phyloP scores from a whole-genome alignment of 257 asterid species.

The Thymus quinquecostatus region DNA sequence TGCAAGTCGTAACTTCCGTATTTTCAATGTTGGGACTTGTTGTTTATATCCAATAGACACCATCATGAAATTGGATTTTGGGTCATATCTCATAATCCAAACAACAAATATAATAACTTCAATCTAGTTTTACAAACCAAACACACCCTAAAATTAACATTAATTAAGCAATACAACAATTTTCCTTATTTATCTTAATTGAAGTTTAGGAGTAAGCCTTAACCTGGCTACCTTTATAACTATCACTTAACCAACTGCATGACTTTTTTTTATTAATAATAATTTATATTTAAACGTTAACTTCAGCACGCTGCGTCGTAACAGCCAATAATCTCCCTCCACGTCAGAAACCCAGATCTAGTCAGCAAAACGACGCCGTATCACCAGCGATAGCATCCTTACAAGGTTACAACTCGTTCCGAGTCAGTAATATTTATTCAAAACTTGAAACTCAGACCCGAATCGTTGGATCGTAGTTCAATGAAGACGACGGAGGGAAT shows the following conservation, averaged over 20 bases:
- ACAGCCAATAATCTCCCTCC: slow-evolving; percentile 35
- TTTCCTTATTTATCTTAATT: too few species aligned
- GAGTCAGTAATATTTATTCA: slow-evolving; percentile 10
- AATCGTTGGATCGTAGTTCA: slow-evolving; percentile 30
- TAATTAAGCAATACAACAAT: too few species aligned
- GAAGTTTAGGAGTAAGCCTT: too few species aligned
- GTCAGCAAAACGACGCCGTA: slow-evolving; percentile 30
- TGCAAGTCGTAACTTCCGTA: too few species aligned
- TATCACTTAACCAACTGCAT: not conserved
- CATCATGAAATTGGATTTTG: too few species aligned
- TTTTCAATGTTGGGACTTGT: too few species aligned
- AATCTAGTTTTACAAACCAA: too few species aligned
- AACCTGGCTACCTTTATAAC: too few species aligned
- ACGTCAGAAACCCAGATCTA: slow-evolving; percentile 22
- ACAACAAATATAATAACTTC: too few species aligned
- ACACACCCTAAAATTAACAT: too few species aligned
- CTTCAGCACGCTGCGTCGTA: slow-evolving; percentile 25
- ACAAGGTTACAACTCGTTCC: slow-evolving; percentile 2
- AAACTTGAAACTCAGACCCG: slow-evolving; percentile 28
- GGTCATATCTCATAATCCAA: too few species aligned
- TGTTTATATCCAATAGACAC: too few species aligned
- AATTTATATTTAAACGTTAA: not conserved
- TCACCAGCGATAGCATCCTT: not conserved
- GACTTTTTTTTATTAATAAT: not conserved
- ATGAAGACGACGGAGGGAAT: slow-evolving; percentile 44